These are phyloP conservation scores for Hypoxylon sp. DNA, from an alignment of 2,329 filamentous ascomycete genomes.

Conservation along the genomic window DNA sequence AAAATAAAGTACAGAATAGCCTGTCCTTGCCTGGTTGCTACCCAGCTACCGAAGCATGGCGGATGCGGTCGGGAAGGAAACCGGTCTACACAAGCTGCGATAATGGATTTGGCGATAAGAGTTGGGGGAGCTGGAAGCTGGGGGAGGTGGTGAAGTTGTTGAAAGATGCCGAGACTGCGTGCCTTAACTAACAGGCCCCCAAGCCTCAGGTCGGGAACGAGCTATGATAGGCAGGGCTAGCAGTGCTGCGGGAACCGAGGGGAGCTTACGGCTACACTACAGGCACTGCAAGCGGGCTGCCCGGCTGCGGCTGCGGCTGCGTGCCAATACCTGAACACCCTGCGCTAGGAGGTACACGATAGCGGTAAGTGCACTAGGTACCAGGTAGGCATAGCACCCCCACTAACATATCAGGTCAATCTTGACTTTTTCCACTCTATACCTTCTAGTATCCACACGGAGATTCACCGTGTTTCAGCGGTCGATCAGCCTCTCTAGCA, in stretches of 20 bases:
- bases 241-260: neutral
- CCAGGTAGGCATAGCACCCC: too few relatives aligned
- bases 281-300: neutral
- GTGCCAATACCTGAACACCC: neutral
- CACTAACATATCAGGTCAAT: constrained; percentile 9
- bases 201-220: constrained; percentile 35
- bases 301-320: neutral
- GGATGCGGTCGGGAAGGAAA: constrained; percentile 16
- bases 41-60: constrained; percentile 40
- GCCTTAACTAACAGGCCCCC: constrained; percentile 11
- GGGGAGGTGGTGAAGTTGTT: constrained; percentile 4
- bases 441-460: constrained; percentile 2
- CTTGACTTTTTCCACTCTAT: constrained; percentile 7
- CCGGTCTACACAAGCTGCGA: constrained; percentile 21
- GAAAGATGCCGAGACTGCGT: constrained; percentile 12
- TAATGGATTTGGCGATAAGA: constrained; percentile 19
- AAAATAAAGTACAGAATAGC: constrained; percentile 23
- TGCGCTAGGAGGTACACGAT: too few relatives aligned
- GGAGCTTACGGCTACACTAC: neutral
- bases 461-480: constrained; percentile 22
- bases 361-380: too few relatives aligned
- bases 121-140: neutral
- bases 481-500: constrained; percentile 20
- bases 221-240: constrained; percentile 33
- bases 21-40: constrained; percentile 1